phyloP scores from a whole-genome alignment of 192 early-diverging fungal species.

The Martensiomyces pterosporus region DNA sequence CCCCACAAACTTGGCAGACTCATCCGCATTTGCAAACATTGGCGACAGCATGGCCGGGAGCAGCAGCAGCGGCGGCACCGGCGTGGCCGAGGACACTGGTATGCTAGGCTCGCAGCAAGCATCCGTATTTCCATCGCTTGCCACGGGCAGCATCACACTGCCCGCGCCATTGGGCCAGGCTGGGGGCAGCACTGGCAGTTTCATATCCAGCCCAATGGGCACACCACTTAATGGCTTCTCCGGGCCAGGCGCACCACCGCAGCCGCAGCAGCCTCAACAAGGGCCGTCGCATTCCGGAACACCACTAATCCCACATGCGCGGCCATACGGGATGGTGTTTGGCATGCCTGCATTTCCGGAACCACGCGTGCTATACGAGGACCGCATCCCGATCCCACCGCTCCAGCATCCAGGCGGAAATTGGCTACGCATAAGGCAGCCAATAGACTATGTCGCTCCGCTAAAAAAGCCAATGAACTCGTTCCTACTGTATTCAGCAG shows the following conservation, averaged over 20 bases:
- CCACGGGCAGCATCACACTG: neutral
- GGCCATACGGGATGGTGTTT: conserved; percentile 47
- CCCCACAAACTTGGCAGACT: neutral
- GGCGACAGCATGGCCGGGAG: conserved; percentile 1
- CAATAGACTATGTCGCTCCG: conserved; percentile 49
- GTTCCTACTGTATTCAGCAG: conserved; percentile 61
- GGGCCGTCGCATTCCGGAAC: conserved; percentile 5
- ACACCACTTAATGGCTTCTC: conserved; percentile 2
- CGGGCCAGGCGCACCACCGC: neutral
- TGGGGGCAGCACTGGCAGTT: conserved; percentile 8
- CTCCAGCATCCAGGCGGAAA: conserved; percentile 21
- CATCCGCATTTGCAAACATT: conserved; percentile 6
- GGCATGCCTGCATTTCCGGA: conserved; percentile 32
- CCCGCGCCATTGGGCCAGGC: conserved; percentile 1
- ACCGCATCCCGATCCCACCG: conserved; percentile 32
- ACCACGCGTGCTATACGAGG: conserved; percentile 36
- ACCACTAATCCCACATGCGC: conserved; percentile 14
- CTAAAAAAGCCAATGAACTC: conserved; percentile 66
- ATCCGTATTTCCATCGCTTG: neutral
- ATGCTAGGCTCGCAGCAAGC: neutral
- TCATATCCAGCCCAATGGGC: conserved; percentile 14
- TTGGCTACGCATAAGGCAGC: conserved; percentile 45
- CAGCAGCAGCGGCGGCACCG: conserved; percentile 3
- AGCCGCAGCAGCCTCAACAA: conserved; percentile 3
- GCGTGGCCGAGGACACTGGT: conserved; percentile 2